These are phyloP conservation scores for Oldenlandia corymbosa DNA, from an alignment of 257 asterid genomes.

Conservation along the genomic window DNA sequence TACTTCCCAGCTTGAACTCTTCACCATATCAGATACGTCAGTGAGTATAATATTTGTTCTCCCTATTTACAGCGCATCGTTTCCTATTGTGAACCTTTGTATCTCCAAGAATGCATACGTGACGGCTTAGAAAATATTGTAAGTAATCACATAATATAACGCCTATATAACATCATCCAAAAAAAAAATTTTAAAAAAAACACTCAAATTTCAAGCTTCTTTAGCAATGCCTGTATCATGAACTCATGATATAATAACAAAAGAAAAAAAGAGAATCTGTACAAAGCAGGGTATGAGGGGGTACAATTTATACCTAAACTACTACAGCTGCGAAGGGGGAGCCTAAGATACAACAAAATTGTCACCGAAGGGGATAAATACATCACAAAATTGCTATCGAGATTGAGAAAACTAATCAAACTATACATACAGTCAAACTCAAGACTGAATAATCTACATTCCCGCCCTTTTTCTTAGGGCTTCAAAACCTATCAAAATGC, in stretches of 20 bases:
- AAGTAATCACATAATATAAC: too few species aligned
- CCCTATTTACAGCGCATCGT: too few species aligned
- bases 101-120: too few species aligned
- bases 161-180: too few species aligned
- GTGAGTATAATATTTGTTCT: too few species aligned
- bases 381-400: neutral
- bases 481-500: neutral
- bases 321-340: neutral
- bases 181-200: too few species aligned
- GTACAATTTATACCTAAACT: neutral
- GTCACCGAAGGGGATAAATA: neutral
- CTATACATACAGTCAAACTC: constrained; percentile 7
- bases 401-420: neutral
- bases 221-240: too few species aligned
- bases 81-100: too few species aligned
- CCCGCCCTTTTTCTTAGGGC: neutral
- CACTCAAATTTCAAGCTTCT: too few species aligned
- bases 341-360: constrained; percentile 1
- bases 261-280: neutral
- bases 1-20: too few species aligned
- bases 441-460: neutral
- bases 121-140: too few species aligned
- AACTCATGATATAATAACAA: neutral
- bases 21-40: too few species aligned
- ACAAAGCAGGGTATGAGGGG: neutral